Conservation (phyloP, 352 stramenopile species). For the Phytophthora rubi region DNA sequence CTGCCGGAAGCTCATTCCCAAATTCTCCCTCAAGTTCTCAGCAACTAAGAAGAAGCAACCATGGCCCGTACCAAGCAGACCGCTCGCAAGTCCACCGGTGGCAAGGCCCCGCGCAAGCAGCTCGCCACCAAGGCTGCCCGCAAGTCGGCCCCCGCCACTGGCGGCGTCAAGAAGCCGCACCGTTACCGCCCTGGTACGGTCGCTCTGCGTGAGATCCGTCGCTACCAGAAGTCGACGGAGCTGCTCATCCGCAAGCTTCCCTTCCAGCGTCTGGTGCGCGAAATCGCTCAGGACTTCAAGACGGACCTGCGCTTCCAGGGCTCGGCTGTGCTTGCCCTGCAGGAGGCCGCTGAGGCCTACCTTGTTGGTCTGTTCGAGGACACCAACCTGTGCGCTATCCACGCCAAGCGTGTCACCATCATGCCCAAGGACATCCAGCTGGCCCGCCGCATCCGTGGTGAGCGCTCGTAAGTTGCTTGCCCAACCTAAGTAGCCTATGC, state of each 20-base stretch:
- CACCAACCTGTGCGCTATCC: conserved; percentile 94
- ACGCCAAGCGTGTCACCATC: conserved; percentile 94
- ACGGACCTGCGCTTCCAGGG: conserved; percentile 91
- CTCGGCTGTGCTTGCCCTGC: conserved; percentile 81
- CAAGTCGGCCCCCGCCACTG: conserved; percentile 90
- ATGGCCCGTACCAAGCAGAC: conserved; percentile 98
- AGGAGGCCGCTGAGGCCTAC: conserved; percentile 89
- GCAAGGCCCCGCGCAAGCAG: conserved; percentile 95
- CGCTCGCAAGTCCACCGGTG: conserved; percentile 94
- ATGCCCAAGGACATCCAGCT: conserved; percentile 96
- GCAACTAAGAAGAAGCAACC: conserved; percentile 28
- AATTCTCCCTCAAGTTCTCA: conserved; percentile 36
- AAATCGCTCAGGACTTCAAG: conserved; percentile 89
- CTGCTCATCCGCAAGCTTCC: conserved; percentile 97
- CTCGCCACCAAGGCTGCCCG: conserved; percentile 92
- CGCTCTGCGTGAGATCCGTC: conserved; percentile 96
- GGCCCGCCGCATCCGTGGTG: conserved; percentile 90
- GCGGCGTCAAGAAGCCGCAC: conserved; percentile 94
- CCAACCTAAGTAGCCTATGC: conserved; percentile 76
- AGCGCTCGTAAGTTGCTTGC: conserved; percentile 67
- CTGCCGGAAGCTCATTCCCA: conserved; percentile 37
- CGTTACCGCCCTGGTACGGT: conserved; percentile 84
- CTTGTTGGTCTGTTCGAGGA: conserved; percentile 86
- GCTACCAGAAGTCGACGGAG: conserved; percentile 96
- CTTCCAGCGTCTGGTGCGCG: conserved; percentile 95